Conservation (phyloP, 352 stramenopile genomes). For the Blastocystis sp. region DNA sequence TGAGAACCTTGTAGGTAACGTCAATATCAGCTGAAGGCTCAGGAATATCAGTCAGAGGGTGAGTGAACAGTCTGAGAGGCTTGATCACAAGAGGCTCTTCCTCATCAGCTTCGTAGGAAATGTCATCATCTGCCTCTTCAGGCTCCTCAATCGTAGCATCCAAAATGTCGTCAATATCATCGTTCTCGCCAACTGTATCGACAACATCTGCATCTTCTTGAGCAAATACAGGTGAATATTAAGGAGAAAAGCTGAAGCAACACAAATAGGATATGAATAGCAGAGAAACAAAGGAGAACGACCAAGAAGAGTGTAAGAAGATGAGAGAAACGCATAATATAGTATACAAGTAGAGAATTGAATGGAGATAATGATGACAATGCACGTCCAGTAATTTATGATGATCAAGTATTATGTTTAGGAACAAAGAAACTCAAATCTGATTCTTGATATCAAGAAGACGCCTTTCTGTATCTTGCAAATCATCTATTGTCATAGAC, state of each 20-base stretch:
- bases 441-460: neutral
- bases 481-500: neutral
- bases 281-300: constrained; percentile 9
- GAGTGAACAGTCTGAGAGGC: neutral
- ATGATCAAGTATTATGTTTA: constrained; percentile 6
- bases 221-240: neutral
- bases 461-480: neutral
- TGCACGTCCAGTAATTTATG: neutral
- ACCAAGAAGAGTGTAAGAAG: constrained; percentile 22
- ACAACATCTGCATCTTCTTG: neutral
- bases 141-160: constrained; percentile 30
- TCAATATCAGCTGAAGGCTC: constrained; percentile 59
- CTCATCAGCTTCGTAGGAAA: constrained; percentile 42
- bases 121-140: constrained; percentile 48
- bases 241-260: neutral
- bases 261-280: constrained; percentile 55
- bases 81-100: constrained; percentile 42
- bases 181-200: neutral
- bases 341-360: neutral
- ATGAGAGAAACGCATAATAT: constrained; percentile 28
- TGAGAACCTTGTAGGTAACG: constrained; percentile 56
- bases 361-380: neutral
- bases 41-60: constrained; percentile 59
- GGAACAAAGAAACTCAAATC: neutral
- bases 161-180: neutral